These are phyloP conservation scores for Russula earlei DNA, from an alignment of 768 basidiomycete species.

Conservation along the genomic window DNA sequence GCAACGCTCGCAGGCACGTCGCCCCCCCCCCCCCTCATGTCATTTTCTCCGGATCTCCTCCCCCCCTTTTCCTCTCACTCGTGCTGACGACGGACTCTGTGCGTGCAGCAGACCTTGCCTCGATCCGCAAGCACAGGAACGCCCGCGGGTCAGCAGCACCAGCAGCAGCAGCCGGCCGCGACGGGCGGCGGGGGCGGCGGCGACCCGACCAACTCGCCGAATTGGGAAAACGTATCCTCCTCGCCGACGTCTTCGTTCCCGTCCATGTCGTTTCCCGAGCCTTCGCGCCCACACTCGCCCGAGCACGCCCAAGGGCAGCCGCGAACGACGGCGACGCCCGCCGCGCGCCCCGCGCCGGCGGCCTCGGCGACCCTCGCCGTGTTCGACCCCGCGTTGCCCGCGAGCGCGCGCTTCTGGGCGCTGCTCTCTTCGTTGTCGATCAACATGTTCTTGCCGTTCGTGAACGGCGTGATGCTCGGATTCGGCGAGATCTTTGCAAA, in stretches of 20 bases:
- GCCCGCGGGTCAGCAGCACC: background rate
- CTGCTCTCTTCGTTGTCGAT: constrained; percentile 69
- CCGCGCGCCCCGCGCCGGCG: constrained; percentile 6
- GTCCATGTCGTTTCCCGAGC: constrained; percentile 69
- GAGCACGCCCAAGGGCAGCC: constrained; percentile 22
- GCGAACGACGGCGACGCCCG: constrained; percentile 10
- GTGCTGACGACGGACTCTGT: too few relatives aligned
- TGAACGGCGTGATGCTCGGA: constrained; percentile 95
- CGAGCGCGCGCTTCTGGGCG: constrained; percentile 58
- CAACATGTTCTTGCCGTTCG: constrained; percentile 78
- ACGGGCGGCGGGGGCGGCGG: background rate
- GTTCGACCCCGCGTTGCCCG: constrained; percentile 58
- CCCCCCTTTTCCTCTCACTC: background rate
- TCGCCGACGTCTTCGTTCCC: constrained; percentile 51
- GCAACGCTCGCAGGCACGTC: background rate
- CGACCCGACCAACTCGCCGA: constrained; percentile 27
- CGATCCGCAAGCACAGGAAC: background rate
- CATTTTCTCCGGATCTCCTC: too few relatives aligned
- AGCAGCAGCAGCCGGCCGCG: background rate
- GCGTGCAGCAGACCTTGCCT: background rate
- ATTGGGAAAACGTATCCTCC: constrained; percentile 60
- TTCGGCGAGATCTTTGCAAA: constrained; percentile 91
- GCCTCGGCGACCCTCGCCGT: constrained; percentile 51
- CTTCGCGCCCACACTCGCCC: constrained; percentile 40
- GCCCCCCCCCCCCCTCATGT: too few relatives aligned